Conservation (phyloP, 2,329 filamentous ascomycete genomes). For the Aspergillus latus region DNA sequence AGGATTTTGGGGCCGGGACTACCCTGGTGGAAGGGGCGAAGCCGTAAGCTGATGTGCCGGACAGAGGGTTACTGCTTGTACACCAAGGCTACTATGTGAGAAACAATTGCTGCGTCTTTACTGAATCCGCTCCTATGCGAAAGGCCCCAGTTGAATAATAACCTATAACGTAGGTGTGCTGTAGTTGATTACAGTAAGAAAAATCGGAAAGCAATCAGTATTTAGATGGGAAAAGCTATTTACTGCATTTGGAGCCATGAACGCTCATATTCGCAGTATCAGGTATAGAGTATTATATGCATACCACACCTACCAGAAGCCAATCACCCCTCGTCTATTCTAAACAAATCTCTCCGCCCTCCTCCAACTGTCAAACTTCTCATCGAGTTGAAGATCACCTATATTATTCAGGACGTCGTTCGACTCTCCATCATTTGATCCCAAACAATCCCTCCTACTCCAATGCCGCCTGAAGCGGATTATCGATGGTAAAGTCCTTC, state of each 20-base stretch:
- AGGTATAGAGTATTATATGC: too few species aligned
- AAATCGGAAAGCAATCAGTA: too few species aligned
- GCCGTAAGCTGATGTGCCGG: neutral
- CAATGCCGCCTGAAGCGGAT: neutral
- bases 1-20: neutral
- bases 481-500: neutral
- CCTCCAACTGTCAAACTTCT: neutral
- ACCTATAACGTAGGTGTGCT: too few species aligned
- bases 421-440: neutral
- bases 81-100: neutral
- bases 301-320: too few species aligned
- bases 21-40: neutral
- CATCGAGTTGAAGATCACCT: neutral
- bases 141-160: too few species aligned
- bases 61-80: neutral
- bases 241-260: too few species aligned
- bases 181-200: too few species aligned
- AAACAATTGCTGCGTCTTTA: neutral
- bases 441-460: neutral
- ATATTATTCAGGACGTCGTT: neutral
- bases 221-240: too few species aligned
- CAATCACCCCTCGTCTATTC: too few species aligned
- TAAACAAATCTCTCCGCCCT: too few species aligned
- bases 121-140: too few species aligned
- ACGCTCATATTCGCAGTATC: too few species aligned